Conservation (phyloP, 1,284 basidiomycete species). For the Tranzscheliella williamsii region DNA sequence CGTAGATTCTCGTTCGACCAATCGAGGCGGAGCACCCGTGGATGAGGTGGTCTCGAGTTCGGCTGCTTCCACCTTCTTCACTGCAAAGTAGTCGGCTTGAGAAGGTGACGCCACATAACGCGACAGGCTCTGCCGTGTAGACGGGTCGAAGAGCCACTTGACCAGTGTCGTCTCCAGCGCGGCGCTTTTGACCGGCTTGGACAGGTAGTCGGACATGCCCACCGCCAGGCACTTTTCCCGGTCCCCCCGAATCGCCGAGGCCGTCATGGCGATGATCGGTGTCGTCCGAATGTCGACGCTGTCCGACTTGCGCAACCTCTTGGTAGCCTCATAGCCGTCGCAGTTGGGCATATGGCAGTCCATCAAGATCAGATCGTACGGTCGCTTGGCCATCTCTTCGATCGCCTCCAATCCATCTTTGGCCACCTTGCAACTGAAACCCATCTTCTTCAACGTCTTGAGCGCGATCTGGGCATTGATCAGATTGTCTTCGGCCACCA, state of each 20-base stretch:
- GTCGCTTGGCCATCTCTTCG: slow-evolving; percentile 40
- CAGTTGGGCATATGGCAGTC: slow-evolving; percentile 55
- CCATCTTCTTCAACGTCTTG: slow-evolving; percentile 56
- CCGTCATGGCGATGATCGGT: slow-evolving; percentile 56
- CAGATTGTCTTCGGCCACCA: slow-evolving; percentile 57
- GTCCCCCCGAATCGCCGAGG: slow-evolving; percentile 54
- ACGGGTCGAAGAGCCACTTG: slow-evolving; percentile 51
- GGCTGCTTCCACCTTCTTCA: slow-evolving; percentile 13
- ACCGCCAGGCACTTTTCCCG: slow-evolving; percentile 53
- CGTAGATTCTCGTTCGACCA: slow-evolving; percentile 38
- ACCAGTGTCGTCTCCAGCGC: slow-evolving; percentile 50
- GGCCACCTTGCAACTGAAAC: slow-evolving; percentile 55
- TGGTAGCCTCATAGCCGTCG: slow-evolving; percentile 55
- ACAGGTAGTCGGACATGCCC: slow-evolving; percentile 56
- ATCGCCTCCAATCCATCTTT: slow-evolving; percentile 53
- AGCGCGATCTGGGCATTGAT: slow-evolving; percentile 57
- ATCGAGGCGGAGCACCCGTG: slow-evolving; percentile 8
- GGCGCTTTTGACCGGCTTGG: slow-evolving; percentile 54
- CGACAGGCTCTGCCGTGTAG: slow-evolving; percentile 45
- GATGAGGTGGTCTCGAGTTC: slow-evolving; percentile 24
- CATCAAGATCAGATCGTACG: slow-evolving; percentile 52
- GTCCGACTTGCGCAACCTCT: slow-evolving; percentile 38
- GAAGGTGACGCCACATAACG: slow-evolving; percentile 30
- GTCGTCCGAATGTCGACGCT: slow-evolving; percentile 46
- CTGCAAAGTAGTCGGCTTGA: slow-evolving; percentile 32